These are phyloP conservation scores for Protomyces inouyei DNA, from an alignment of 1,139 yeast species.

Conservation along the genomic window DNA sequence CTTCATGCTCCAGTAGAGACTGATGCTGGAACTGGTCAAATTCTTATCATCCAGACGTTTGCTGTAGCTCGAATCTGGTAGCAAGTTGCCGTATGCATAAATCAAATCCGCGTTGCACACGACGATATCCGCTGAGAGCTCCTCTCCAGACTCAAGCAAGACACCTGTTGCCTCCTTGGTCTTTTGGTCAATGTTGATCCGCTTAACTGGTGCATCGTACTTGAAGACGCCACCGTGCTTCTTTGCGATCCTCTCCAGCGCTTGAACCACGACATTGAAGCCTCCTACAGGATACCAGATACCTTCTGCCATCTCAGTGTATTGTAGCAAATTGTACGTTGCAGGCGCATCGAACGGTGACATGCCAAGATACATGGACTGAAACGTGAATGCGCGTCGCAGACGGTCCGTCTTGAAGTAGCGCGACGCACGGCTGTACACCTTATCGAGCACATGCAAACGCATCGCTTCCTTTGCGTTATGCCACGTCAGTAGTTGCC, in stretches of 20 bases:
- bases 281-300: conserved; percentile 28
- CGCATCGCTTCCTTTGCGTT: conserved; percentile 12
- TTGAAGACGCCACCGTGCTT: conserved; percentile 22
- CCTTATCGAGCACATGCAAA: conserved; percentile 24
- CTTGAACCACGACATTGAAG: conserved; percentile 23
- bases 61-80: conserved; percentile 20
- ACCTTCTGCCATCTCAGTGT: conserved; percentile 27
- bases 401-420: conserved; percentile 25
- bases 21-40: conserved; percentile 20
- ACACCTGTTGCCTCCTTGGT: conserved; percentile 25
- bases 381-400: conserved; percentile 26
- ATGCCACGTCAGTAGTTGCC: conserved; percentile 20
- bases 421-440: conserved; percentile 20
- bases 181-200: conserved; percentile 13
- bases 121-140: conserved; percentile 16
- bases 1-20: conserved; percentile 27
- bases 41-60: conserved; percentile 19
- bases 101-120: conserved; percentile 26
- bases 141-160: conserved; percentile 24
- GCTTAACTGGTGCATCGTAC: conserved; percentile 20
- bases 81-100: conserved; percentile 18
- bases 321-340: conserved; percentile 26
- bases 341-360: conserved; percentile 28
- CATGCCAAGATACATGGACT: conserved; percentile 28
- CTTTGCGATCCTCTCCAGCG: conserved; percentile 23